Conservation (phyloP, 2,329 filamentous ascomycete genomes). For the Canariomyces notabilis region DNA sequence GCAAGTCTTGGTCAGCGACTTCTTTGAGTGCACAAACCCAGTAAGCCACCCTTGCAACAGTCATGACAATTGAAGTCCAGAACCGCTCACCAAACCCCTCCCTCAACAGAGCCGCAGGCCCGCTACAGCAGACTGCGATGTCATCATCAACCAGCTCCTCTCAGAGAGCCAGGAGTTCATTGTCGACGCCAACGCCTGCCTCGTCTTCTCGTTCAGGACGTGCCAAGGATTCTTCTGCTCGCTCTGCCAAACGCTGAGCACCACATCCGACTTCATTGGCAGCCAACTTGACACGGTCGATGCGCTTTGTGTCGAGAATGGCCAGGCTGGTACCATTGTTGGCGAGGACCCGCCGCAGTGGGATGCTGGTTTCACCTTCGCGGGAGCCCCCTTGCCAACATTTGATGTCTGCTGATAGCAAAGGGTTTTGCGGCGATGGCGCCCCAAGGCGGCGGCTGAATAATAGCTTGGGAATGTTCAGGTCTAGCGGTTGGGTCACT, state of each 20-base stretch:
- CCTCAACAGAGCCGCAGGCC: conserved; percentile 28
- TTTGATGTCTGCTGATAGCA: conserved; percentile 31
- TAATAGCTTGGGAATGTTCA: background rate
- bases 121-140: conserved; percentile 29
- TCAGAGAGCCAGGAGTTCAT: conserved; percentile 27
- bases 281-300: conserved; percentile 31
- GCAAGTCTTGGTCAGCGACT: conserved; percentile 26
- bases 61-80: background rate
- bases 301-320: conserved; percentile 31
- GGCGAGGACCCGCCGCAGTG: conserved; percentile 32
- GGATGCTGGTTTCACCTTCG: conserved; percentile 32
- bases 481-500: too few species aligned
- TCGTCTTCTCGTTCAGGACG: conserved; percentile 31
- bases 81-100: background rate
- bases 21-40: conserved; percentile 32
- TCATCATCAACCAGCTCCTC: conserved; percentile 29
- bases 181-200: conserved; percentile 30
- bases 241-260: conserved; percentile 30
- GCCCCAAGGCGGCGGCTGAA: too few species aligned
- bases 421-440: background rate
- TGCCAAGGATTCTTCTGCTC: conserved; percentile 37
- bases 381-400: conserved; percentile 27
- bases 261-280: conserved; percentile 33
- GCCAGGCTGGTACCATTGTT: conserved; percentile 33
- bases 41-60: conserved; percentile 23